Evolutionary conservation across 2,329 filamentous ascomycete genomes (phyloP).

Genomic region (Aspergillus pseudonomiae): DNA sequence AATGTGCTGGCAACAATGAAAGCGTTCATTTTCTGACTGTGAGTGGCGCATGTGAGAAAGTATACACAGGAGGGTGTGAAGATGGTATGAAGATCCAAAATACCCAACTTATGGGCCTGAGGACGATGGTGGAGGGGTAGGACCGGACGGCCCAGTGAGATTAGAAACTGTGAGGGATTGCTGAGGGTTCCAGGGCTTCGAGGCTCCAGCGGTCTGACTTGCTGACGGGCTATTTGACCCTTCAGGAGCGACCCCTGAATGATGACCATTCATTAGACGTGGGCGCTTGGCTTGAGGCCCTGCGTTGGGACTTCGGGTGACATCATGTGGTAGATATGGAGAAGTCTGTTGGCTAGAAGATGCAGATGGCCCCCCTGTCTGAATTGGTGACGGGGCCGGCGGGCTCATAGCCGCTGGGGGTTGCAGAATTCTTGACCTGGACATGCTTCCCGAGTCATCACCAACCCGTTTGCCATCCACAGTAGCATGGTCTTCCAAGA

Average conservation of each 20-base stretch:
- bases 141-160: conserved; percentile 27
- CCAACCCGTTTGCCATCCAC: conserved; percentile 13
- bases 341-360: conserved; percentile 34
- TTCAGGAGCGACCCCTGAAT: conserved; percentile 7
- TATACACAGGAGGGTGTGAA: neutral
- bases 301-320: conserved; percentile 22
- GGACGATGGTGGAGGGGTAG: conserved; percentile 27
- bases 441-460: conserved; percentile 13
- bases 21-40: neutral
- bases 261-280: conserved; percentile 39
- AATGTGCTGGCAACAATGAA: neutral
- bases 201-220: conserved; percentile 12
- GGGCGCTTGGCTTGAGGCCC: conserved; percentile 37
- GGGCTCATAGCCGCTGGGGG: conserved; percentile 30
- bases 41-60: neutral
- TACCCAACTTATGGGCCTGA: conserved; percentile 6
- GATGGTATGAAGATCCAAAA: neutral
- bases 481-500: conserved; percentile 19
- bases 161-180: conserved; percentile 26
- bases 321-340: conserved; percentile 33
- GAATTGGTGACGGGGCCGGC: conserved; percentile 26
- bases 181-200: conserved; percentile 17
- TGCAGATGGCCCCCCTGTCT: conserved; percentile 22
- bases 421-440: conserved; percentile 17
- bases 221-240: conserved; percentile 3